Percentiles rank a stretch among this genome's conserved stretches.
These are phyloP conservation scores for Polyporus tsugae DNA, from an alignment of 1,284 basidiomycete genomes.

Conservation along the genomic window DNA sequence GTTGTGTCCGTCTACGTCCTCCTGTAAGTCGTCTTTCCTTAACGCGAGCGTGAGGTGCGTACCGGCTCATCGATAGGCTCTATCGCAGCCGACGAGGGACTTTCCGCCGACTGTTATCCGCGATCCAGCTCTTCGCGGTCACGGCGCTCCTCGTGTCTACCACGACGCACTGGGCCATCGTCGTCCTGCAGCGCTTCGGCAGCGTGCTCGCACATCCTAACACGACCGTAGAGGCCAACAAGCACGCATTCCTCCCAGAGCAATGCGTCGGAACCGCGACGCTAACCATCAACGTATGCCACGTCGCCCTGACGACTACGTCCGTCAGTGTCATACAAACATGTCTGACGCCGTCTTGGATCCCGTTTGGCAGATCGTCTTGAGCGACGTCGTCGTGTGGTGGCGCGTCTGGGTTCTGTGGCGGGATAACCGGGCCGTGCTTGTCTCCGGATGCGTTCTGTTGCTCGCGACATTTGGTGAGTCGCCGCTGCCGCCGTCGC, in stretches of 20 bases:
- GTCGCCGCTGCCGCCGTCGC: neutral
- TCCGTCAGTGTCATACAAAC: too few species aligned
- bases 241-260: neutral
- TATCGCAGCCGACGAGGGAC: neutral
- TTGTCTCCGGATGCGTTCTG: neutral
- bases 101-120: neutral
- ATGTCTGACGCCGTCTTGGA: neutral
- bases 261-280: neutral
- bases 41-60: too few species aligned
- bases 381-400: slow-evolving; percentile 2
- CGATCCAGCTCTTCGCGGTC: slow-evolving; percentile 1
- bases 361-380: neutral
- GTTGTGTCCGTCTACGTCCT: neutral
- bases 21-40: neutral
- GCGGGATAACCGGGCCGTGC: neutral
- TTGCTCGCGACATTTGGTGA: neutral
- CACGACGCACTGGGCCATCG: neutral
- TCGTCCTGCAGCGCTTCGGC: slow-evolving; percentile 2
- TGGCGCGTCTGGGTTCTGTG: slow-evolving; percentile 5
- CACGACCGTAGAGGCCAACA: neutral
- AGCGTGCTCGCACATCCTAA: neutral
- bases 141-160: neutral
- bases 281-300: neutral
- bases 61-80: neutral
- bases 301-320: neutral